phyloP scores from a whole-genome alignment of 768 basidiomycete genomes.

The Boletus tylopilopsis region DNA sequence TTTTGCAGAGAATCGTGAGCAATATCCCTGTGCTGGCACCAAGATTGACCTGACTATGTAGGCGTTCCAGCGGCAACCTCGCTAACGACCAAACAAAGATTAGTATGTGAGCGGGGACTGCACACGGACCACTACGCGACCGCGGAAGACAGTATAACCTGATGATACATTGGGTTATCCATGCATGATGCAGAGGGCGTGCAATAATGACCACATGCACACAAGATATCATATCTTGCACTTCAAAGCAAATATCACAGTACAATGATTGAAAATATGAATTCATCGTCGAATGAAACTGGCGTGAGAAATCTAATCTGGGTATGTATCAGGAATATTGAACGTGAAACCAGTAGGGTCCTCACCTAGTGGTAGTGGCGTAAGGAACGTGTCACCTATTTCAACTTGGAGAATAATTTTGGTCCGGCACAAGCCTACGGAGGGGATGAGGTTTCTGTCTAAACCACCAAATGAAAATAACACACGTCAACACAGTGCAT shows the following conservation, averaged over 20 bases:
- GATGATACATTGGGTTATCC: too few relatives aligned
- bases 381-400: conserved; percentile 14
- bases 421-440: conserved; percentile 58
- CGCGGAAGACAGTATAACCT: too few relatives aligned
- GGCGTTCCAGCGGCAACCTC: too few relatives aligned
- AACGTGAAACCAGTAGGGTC: not conserved
- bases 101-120: too few relatives aligned
- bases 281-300: conserved; percentile 9
- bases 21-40: too few relatives aligned
- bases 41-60: too few relatives aligned
- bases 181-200: not conserved
- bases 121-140: too few relatives aligned
- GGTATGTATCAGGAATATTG: not conserved
- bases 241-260: not conserved
- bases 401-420: conserved; percentile 77
- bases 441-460: conserved; percentile 5
- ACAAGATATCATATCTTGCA: not conserved
- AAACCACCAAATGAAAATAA: conserved; percentile 4
- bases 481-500: conserved; percentile 92
- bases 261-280: not conserved
- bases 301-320: conserved; percentile 15
- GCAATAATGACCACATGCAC: not conserved
- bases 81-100: too few relatives aligned
- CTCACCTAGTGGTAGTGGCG: conserved; percentile 18
- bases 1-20: too few relatives aligned